Evolutionary conservation across 495 filamentous ascomycete genomes (phyloP).

Genomic region (Cladorrhinum samala): DNA sequence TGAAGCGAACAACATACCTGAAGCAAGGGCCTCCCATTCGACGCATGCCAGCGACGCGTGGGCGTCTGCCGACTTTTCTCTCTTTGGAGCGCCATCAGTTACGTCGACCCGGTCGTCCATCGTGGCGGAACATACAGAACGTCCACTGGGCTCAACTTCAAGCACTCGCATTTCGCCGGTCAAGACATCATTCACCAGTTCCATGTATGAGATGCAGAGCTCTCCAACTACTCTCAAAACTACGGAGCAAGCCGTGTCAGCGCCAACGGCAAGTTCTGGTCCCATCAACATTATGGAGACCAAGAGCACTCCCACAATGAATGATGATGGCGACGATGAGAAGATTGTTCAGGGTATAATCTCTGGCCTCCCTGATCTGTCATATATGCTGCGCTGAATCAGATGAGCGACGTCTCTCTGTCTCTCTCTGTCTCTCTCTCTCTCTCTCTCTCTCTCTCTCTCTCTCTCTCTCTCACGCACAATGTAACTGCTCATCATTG

Average conservation of each 20-base stretch:
- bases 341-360: slow-evolving; percentile 25
- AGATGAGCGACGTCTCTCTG: slow-evolving; percentile 31
- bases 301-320: not conserved
- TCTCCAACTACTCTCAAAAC: no score
- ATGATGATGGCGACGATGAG: slow-evolving; percentile 2
- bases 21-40: not conserved
- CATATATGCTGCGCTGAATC: slow-evolving; percentile 45
- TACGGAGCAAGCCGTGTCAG: no score
- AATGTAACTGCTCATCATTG: no score
- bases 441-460: no score
- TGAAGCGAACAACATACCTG: not conserved
- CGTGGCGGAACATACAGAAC: no score
- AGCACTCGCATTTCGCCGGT: no score
- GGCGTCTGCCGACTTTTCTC: slow-evolving; percentile 31
- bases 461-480: not conserved
- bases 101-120: not conserved
- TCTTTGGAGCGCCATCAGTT: slow-evolving; percentile 26
- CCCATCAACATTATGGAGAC: not conserved
- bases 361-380: slow-evolving; percentile 43
- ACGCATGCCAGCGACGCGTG: slow-evolving; percentile 22
- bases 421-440: not conserved
- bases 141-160: no score
- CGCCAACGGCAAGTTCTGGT: no score
- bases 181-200: no score
- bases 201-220: no score